These are phyloP conservation scores for Rosellinia necatrix DNA, from an alignment of 2,329 filamentous ascomycete genomes.

Conservation along the genomic window DNA sequence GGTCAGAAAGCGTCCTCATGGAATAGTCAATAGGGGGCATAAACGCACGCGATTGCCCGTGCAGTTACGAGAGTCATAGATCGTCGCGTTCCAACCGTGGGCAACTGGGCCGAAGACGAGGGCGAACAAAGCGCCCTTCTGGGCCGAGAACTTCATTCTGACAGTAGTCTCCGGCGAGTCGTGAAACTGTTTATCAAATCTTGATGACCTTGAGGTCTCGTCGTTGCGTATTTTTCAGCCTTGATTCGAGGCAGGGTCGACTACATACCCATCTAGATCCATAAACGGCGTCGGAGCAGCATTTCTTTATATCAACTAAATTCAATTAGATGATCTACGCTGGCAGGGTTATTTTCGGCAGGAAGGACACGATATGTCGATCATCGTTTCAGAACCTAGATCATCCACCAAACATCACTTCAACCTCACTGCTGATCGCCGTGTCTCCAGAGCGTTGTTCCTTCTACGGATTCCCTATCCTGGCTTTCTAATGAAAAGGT, in stretches of 20 bases:
- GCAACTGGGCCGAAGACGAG: constrained; percentile 18
- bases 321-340: constrained; percentile 11
- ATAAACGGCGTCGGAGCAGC: background rate
- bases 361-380: constrained; percentile 11
- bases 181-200: background rate
- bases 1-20: background rate
- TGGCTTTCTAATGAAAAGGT: background rate
- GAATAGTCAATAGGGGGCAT: background rate
- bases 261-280: background rate
- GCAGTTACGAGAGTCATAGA: constrained; percentile 24
- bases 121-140: constrained; percentile 13
- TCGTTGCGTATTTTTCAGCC: background rate
- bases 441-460: constrained; percentile 1
- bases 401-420: constrained; percentile 15
- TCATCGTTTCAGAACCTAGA: constrained; percentile 22
- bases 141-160: constrained; percentile 19
- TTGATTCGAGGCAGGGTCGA: background rate
- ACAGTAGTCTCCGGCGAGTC: background rate
- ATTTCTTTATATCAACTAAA: constrained; percentile 8
- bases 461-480: background rate
- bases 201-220: background rate
- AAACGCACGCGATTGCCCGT: constrained; percentile 23
- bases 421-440: constrained; percentile 8
- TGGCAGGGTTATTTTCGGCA: constrained; percentile 10
- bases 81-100: constrained; percentile 26